Evolutionary conservation across 768 basidiomycete species (phyloP), one percentile per base, ranked within the genome.

Genomic region (Coprinellus micaceus): DNA sequence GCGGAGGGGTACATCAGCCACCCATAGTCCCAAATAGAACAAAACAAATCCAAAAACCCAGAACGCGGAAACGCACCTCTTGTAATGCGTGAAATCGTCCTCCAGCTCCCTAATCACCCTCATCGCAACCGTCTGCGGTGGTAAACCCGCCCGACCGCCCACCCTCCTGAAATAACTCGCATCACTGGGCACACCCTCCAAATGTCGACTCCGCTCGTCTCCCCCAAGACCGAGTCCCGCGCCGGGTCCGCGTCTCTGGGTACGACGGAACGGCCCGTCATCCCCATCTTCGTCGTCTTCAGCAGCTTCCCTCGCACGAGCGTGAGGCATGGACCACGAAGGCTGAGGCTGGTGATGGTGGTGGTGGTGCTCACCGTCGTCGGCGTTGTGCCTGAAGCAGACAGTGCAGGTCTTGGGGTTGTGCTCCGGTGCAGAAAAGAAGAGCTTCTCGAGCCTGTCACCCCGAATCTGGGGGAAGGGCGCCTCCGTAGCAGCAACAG

Each of bases 41-140:
- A 37, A 37, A 17, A 37, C 17, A 9, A 37, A 37, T 9, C 9
- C 17, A 37, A 37, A 37, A 37, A 17, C 9, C 36, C 9, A 37
- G 36, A 17, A 37, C 9, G 36, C 9, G 36, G 17, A 17, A 25
- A 74, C 85, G 26, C 61, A 98, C 97, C 88, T 85, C 72, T 93
- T 97, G 69, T 95, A 96, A 71, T 94, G 92, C 33, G 83, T 83
- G 65, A 98, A 98, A 66, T 99, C 96, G 58, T 94, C 94, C 67
- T 98, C 96, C 7, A 99, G 76, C 70, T 96, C 93, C 58, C 88
- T 69, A 28, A 98, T 74, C 11, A 97, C 92, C 3, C 89, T 77
- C 26, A 85, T 80, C 3, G 97, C 80, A 12, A 96, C 83, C 0
- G 94, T 94, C 70, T 98, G 95, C 22, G 93, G 89, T 1, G 93